Conservation (phyloP, 352 stramenopile genomes). For the Phytophthora sp. region DNA sequence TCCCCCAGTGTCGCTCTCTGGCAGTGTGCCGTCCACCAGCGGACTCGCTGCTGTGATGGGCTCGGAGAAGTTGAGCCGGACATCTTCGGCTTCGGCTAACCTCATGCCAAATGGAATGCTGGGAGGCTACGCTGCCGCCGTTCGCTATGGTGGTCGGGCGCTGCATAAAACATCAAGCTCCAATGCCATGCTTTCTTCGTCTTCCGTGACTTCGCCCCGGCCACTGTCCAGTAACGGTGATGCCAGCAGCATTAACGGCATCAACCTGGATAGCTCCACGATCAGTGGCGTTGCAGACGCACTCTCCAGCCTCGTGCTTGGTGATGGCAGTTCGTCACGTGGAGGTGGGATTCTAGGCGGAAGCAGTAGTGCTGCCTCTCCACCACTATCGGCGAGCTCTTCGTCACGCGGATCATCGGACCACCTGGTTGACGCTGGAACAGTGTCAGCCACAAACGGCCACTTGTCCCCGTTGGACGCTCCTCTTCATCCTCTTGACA, state of each 20-base stretch:
- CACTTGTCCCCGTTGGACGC: conserved; percentile 64
- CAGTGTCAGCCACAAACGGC: conserved; percentile 35
- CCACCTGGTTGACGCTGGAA: conserved; percentile 49
- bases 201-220: conserved; percentile 40
- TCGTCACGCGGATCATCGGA: conserved; percentile 68
- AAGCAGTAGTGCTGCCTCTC: conserved; percentile 39
- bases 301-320: conserved; percentile 71
- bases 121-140: conserved; percentile 79
- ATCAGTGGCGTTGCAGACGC: conserved; percentile 65
- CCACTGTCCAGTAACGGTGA: conserved; percentile 41
- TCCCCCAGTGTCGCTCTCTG: conserved; percentile 68
- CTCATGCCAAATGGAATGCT: conserved; percentile 62
- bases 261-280: conserved; percentile 44
- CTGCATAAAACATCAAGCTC: conserved; percentile 50
- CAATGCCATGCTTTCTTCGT: conserved; percentile 39
- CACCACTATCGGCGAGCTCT: conserved; percentile 55
- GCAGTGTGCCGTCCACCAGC: conserved; percentile 47
- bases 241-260: conserved; percentile 36
- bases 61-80: conserved; percentile 34
- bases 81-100: conserved; percentile 36
- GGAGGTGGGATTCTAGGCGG: conserved; percentile 24
- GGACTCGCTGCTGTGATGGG: conserved; percentile 40
- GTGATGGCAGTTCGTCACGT: conserved; percentile 43
- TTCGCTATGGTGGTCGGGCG: conserved; percentile 67
- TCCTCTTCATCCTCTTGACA: conserved; percentile 53